Evolutionary conservation across 768 basidiomycete species (phyloP).

Genomic region (Tylopilus sp.): DNA sequence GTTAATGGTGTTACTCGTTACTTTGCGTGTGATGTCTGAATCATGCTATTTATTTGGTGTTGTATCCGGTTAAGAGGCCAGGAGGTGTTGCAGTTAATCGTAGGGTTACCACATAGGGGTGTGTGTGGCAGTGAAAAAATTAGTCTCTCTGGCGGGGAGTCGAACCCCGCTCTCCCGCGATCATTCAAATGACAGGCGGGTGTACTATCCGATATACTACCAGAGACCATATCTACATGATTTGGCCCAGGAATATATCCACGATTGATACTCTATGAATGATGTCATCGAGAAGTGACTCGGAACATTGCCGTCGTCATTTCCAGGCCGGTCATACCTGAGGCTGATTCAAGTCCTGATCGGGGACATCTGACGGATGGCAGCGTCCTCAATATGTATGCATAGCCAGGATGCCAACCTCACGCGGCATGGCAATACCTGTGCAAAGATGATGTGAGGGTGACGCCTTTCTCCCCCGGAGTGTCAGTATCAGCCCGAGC

Average conservation of each 20-base stretch:
- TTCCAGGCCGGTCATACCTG: no score
- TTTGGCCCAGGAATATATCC: not conserved
- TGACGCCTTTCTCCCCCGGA: no score
- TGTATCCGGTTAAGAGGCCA: not conserved
- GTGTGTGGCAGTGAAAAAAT: not conserved
- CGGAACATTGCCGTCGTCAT: no score
- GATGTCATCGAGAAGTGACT: no score
- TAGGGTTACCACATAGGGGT: not conserved
- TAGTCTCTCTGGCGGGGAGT: conserved; percentile 43
- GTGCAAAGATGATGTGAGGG: no score
- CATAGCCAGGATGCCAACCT: no score
- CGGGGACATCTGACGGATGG: no score
- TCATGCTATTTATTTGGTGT: not conserved
- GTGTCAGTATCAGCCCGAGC: no score
- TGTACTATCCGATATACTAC: conserved; percentile 53
- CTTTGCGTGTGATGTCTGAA: not conserved
- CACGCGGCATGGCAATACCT: no score
- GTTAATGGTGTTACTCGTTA: not conserved
- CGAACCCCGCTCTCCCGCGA: conserved; percentile 44
- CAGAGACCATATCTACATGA: conserved; percentile 25
- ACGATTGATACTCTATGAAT: not conserved
- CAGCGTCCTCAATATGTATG: no score
- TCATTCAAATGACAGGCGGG: conserved; percentile 39
- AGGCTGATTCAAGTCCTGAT: no score
- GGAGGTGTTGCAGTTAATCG: not conserved